Evolutionary conservation across 352 stramenopile genomes (phyloP).

Genomic region (Phytophthora aleatoria): DNA sequence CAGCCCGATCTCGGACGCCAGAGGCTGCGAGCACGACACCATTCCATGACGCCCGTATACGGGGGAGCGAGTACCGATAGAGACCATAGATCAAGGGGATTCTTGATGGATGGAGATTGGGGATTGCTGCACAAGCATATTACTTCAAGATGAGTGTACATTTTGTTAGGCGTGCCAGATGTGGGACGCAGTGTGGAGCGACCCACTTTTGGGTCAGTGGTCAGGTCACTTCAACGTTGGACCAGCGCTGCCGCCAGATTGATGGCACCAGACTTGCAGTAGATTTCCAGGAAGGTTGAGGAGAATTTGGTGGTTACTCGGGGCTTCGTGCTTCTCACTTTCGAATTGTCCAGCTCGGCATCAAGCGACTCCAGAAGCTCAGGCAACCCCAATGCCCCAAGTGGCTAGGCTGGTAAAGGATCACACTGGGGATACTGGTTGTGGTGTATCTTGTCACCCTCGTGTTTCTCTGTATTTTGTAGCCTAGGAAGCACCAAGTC

Average conservation of each 20-base stretch:
- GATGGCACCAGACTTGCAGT: conserved; percentile 7
- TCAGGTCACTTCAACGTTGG: conserved; percentile 11
- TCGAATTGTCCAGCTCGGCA: conserved; percentile 9
- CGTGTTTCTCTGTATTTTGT: conserved; percentile 15
- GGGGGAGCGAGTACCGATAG: conserved; percentile 78
- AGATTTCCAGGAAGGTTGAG: conserved; percentile 4
- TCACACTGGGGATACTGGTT: neutral
- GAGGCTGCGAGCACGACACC: conserved; percentile 93
- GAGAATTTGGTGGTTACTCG: neutral
- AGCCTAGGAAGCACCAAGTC: conserved; percentile 35
- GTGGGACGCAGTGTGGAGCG: conserved; percentile 1
- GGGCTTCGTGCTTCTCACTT: conserved; percentile 6
- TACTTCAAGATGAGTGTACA: conserved; percentile 8
- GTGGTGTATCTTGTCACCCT: neutral
- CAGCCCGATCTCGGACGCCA: conserved; percentile 93
- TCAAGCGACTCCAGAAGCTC: conserved; percentile 6
- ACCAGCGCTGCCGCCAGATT: neutral
- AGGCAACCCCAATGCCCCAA: conserved; percentile 2
- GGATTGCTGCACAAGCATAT: neutral
- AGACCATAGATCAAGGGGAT: conserved; percentile 34
- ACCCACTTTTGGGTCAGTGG: neutral
- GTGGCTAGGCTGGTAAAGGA: conserved; percentile 5
- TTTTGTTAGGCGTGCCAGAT: neutral
- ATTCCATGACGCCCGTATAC: conserved; percentile 91
- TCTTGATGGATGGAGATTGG: conserved; percentile 9